These are phyloP conservation scores for Phytopythium sindhum DNA, from an alignment of 352 stramenopile genomes.

Conservation along the genomic window DNA sequence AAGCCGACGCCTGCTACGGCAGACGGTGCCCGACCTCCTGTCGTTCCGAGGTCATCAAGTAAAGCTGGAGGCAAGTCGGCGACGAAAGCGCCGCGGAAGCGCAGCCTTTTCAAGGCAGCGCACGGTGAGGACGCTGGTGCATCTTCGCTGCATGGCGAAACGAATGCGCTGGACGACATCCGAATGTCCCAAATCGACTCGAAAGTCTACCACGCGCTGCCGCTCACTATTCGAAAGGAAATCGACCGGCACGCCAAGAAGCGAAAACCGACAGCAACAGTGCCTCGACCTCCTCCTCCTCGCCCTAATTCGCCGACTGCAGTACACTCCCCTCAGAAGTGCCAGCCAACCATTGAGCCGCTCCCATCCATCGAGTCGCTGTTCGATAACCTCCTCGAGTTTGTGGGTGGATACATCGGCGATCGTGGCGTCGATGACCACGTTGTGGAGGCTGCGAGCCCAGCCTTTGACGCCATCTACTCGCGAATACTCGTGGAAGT, in stretches of 20 bases:
- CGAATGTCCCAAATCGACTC: slow-evolving; percentile 76
- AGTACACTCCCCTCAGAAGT: background rate
- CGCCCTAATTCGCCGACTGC: background rate
- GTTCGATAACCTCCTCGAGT: slow-evolving; percentile 25
- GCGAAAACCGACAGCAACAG: slow-evolving; percentile 15
- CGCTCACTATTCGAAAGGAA: slow-evolving; percentile 61
- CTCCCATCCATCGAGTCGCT: slow-evolving; percentile 58
- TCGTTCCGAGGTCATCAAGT: background rate
- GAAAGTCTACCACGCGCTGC: slow-evolving; percentile 71
- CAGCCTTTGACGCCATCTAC: slow-evolving; percentile 72
- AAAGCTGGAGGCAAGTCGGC: background rate
- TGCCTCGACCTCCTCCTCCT: background rate
- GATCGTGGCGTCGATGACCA: background rate
- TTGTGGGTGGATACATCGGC: background rate
- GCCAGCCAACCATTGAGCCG: background rate
- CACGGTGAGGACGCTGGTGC: background rate
- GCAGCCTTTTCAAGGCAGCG: background rate
- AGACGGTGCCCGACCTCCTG: background rate
- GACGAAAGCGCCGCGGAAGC: background rate
- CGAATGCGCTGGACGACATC: slow-evolving; percentile 56
- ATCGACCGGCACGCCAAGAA: slow-evolving; percentile 68
- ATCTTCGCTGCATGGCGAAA: slow-evolving; percentile 27
- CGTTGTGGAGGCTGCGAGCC: background rate
- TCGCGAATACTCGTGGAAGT: slow-evolving; percentile 70
- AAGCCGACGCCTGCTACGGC: background rate